Conservation (phyloP, 73 alveolate species). For the Tetrahymena elliotti region DNA sequence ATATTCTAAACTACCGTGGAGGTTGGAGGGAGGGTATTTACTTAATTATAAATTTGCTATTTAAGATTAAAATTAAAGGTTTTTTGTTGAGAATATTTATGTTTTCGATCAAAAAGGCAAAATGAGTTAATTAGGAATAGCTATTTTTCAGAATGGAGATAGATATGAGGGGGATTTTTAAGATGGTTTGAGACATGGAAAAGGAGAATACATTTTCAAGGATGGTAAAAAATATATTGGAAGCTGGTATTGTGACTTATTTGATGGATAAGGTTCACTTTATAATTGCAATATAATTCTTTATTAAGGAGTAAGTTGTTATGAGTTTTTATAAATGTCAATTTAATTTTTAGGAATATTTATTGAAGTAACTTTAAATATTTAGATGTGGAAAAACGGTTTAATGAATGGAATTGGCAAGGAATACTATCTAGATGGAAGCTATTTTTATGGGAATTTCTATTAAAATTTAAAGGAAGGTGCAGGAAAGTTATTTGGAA, state of each 20-base stretch:
- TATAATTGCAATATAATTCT: not conserved
- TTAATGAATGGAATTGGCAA: not conserved
- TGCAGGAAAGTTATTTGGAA: not conserved
- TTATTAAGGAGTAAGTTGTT: not conserved
- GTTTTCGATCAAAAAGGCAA: not conserved
- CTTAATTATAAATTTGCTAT: not conserved
- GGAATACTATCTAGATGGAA: not conserved
- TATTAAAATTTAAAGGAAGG: not conserved
- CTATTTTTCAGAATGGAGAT: not conserved
- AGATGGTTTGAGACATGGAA: slow-evolving; percentile 50
- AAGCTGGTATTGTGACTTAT: slow-evolving; percentile 24
- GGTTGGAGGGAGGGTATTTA: not conserved
- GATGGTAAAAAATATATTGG: slow-evolving; percentile 39
- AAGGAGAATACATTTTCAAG: slow-evolving; percentile 43
- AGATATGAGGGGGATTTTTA: slow-evolving; percentile 41
- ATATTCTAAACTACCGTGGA: not conserved
- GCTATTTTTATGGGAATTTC: not conserved
- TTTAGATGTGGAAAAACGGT: not conserved
- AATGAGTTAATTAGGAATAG: not conserved
- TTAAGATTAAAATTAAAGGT: not conserved
- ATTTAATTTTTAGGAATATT: not conserved
- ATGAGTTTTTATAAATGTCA: too few species aligned
- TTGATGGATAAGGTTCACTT: not conserved
- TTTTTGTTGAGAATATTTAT: too few species aligned
- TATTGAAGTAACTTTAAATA: not conserved